A percentile compares a stretch with the other conserved stretches of the same genome.
Conservation (phyloP, 2,329 filamentous ascomycete genomes). For the Septoria linicola region DNA sequence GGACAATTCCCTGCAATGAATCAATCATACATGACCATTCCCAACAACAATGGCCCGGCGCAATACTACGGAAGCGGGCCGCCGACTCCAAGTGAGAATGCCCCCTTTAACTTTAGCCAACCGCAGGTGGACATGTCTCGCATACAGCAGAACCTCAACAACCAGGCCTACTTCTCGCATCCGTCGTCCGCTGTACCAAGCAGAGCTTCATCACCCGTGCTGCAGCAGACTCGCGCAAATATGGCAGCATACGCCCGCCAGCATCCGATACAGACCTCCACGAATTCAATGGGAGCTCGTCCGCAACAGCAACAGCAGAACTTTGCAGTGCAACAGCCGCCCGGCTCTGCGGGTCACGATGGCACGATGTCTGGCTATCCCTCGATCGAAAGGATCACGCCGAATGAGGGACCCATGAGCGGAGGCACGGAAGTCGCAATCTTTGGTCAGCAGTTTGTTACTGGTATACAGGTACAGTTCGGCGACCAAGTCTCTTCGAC, state of each 20-base stretch:
- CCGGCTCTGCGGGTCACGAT: conserved; percentile 21
- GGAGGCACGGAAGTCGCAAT: conserved; percentile 87
- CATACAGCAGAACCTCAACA: conserved; percentile 28
- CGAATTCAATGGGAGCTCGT: conserved; percentile 25
- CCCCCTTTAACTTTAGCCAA: conserved; percentile 30
- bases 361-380: conserved; percentile 17
- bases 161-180: conserved; percentile 36
- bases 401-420: conserved; percentile 74
- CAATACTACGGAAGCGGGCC: conserved; percentile 35
- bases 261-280: conserved; percentile 33
- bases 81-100: conserved; percentile 34
- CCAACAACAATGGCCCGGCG: conserved; percentile 31
- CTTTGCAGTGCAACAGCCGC: conserved; percentile 18
- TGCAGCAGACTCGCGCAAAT: conserved; percentile 35
- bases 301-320: conserved; percentile 19
- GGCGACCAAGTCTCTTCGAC: conserved; percentile 69
- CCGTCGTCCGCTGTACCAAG: conserved; percentile 52
- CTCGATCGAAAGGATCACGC: conserved; percentile 57
- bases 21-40: conserved; percentile 37
- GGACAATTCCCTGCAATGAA: conserved; percentile 37
- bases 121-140: conserved; percentile 28
- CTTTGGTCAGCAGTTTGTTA: conserved; percentile 75
- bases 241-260: conserved; percentile 37
- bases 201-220: conserved; percentile 71
- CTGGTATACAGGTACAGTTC: conserved; percentile 81